Conservation (phyloP, 139 green algal genomes). For the Chlorella sp. region DNA sequence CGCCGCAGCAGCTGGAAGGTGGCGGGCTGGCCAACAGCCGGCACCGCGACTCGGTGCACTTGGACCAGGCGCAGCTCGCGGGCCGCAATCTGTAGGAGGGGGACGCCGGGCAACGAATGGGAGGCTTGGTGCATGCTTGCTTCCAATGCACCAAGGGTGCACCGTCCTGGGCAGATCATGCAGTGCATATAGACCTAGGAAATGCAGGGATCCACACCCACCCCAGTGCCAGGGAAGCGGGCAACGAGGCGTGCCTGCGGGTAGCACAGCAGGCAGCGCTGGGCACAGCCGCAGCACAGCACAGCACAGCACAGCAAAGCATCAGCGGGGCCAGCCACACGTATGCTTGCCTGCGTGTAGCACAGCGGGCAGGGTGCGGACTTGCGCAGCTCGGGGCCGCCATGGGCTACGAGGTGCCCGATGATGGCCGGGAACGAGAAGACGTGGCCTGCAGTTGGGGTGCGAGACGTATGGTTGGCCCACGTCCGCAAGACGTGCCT, state of each 20-base stretch:
- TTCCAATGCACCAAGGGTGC: no score
- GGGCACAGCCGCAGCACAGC: neutral
- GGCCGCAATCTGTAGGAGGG: conserved; percentile 53
- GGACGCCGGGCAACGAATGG: no score
- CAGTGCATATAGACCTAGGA: no score
- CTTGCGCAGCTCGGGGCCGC: conserved; percentile 65
- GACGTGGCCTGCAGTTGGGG: conserved; percentile 68
- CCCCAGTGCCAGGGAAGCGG: no score
- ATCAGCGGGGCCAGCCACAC: neutral
- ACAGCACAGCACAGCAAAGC: neutral
- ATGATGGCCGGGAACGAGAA: conserved; percentile 87
- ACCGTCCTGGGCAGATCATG: no score
- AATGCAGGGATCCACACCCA: no score
- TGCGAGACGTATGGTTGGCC: neutral
- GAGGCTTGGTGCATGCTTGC: no score
- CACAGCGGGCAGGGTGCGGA: conserved; percentile 55
- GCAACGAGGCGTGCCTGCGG: no score
- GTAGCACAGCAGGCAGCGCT: no score
- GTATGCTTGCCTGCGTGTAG: conserved; percentile 12
- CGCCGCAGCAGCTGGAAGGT: conserved; percentile 64
- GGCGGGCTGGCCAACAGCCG: conserved; percentile 39
- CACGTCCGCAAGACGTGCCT: no score
- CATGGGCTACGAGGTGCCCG: conserved; percentile 75
- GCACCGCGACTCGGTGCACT: conserved; percentile 35
- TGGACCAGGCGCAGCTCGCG: conserved; percentile 77